Percentiles rank a stretch among this genome's conserved stretches.
Evolutionary conservation across 257 asterid genomes (phyloP).

Genomic region (Mentha longifolia): DNA sequence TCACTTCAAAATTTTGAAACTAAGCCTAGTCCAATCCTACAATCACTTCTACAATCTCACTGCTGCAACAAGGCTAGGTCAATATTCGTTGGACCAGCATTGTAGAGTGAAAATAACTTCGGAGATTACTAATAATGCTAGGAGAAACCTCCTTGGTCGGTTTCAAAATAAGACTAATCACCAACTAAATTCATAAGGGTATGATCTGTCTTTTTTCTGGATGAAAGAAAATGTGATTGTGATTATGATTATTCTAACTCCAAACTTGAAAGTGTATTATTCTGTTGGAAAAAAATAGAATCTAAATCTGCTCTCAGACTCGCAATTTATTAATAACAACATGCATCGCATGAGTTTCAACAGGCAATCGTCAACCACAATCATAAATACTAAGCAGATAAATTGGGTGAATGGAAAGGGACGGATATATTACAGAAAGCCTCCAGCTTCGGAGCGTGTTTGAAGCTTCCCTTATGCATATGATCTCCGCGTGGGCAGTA

Average conservation of each 20-base stretch:
- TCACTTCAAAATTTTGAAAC: neutral
- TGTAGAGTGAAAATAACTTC: neutral
- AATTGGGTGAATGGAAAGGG: conserved; percentile 27
- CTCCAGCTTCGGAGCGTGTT: conserved; percentile 82
- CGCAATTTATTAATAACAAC: neutral
- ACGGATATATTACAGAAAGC: conserved; percentile 68
- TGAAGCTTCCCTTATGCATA: conserved; percentile 95
- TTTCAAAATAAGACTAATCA: neutral
- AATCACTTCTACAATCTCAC: neutral
- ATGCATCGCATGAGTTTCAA: conserved; percentile 20
- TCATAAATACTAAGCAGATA: conserved; percentile 23
- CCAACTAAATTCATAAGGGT: neutral
- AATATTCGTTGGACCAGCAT: neutral
- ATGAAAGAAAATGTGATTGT: neutral
- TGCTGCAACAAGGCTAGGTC: neutral
- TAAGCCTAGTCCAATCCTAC: too few relatives aligned
- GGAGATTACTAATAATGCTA: neutral
- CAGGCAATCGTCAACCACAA: conserved; percentile 9
- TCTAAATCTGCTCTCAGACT: too few relatives aligned
- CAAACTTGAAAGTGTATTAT: conserved; percentile 8
- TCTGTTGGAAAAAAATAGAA: too few relatives aligned
- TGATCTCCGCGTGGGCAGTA: conserved; percentile 98
- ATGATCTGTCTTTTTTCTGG: neutral
- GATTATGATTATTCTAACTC: conserved; percentile 1
- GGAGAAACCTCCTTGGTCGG: neutral